Base-by-base conservation (phyloP, 2,329 filamentous ascomycete genomes). In the Fonsecaea pugnacius region DNA sequence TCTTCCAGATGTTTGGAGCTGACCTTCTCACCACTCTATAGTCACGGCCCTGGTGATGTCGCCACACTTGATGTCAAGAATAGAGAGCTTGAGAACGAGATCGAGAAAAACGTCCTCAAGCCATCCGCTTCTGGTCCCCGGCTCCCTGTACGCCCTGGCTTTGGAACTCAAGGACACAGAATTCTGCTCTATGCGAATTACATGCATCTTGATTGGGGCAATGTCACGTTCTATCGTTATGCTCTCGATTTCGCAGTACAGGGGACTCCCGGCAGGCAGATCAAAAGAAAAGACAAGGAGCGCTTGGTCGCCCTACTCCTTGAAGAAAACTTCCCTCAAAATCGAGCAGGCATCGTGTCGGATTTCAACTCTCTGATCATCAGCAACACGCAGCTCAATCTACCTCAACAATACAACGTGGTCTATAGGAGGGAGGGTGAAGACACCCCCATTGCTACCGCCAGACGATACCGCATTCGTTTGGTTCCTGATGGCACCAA, bases 281-380 rank as follows among this genome's bases (percentile, higher is more conserved):
- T 73, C 2, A 59, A 73, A 46, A 79, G 78, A 58, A 76, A 76
- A 36, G 83, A 81, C 72, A 80, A 76, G 38, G 77, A 78, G 48
- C 79, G 80, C 4, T 74, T 85, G 4, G 75, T 87, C 16, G 73
- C 82, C 16, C 70, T 83, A 24, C 69, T 87, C 18, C 67, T 80
- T 16, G 74, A 78, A 58, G 72, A 77, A 65, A 68, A 78, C 65
- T 72, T 78, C 69, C 5, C 69, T 1, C 27, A 71, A n/a, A 51
- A 71, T 16, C 65, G 65, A 32, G 68, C 66, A 9, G 62, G 67
- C 38, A 74, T 81, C 53, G 77, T 78, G 1, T 77, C 77, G 0
- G 79, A 81, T 63, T 78, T 74, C 57, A 74, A 72, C 21, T 75
- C 77, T 0, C 79, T 72, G 1, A 69, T 81, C 50, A 74, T 77